Percentiles rank a stretch among this genome's conserved stretches.
Conservation (phyloP, 495 filamentous ascomycete species). For the Penicillium coffeae region DNA sequence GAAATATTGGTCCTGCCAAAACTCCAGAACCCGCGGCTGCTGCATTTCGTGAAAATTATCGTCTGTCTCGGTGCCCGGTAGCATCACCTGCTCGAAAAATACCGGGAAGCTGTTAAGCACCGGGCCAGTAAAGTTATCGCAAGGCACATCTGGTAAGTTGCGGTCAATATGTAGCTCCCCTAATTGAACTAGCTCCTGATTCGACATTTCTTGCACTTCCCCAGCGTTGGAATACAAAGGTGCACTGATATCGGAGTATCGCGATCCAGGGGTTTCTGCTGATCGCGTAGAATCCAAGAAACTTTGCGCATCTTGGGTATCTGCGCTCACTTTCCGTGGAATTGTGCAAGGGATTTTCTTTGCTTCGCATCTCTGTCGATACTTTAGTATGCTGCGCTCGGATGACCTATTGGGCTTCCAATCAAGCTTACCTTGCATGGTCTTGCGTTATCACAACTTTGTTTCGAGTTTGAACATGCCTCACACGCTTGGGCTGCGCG, state of each 20-base stretch:
- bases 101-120: slow-evolving; percentile 16
- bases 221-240: slow-evolving; percentile 4
- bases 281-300: background rate
- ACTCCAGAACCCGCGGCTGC: slow-evolving; percentile 27
- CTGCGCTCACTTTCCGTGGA: background rate
- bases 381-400: background rate
- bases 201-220: slow-evolving; percentile 2
- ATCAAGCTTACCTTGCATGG: slow-evolving; percentile 20
- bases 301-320: background rate
- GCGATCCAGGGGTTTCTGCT: slow-evolving; percentile 8
- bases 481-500: slow-evolving; percentile 22
- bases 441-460: slow-evolving; percentile 25
- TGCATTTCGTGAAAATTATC: slow-evolving; percentile 7
- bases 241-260: slow-evolving; percentile 5
- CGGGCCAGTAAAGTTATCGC: background rate
- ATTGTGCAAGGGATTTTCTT: slow-evolving; percentile 13
- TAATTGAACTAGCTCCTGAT: too few species aligned
- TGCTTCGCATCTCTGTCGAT: slow-evolving; percentile 10
- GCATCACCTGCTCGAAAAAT: slow-evolving; percentile 30
- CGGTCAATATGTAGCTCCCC: too few species aligned
- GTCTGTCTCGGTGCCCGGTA: slow-evolving; percentile 3
- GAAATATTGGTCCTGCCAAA: slow-evolving; percentile 23
- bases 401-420: too few species aligned
- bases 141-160: too few species aligned
- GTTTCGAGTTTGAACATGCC: slow-evolving; percentile 19